These are phyloP conservation scores for Corynespora cassiicola DNA, from an alignment of 2,329 filamentous ascomycete species.

Conservation along the genomic window DNA sequence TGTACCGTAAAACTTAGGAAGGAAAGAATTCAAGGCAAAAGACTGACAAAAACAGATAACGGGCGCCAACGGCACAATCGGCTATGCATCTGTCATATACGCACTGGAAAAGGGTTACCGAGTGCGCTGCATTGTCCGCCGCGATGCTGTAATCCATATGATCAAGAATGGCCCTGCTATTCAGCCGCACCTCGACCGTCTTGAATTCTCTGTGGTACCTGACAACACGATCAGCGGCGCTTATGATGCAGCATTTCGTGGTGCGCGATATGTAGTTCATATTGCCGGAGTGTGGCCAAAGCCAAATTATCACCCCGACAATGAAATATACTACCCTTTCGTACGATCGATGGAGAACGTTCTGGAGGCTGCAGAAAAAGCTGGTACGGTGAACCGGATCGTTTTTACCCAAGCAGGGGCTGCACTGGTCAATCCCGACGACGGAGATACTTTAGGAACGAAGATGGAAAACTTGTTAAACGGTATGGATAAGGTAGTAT, in stretches of 20 bases:
- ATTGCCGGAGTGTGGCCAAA: conserved; percentile 43
- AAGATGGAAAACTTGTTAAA: conserved; percentile 31
- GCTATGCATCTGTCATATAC: conserved; percentile 35
- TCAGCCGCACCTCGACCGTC: conserved; percentile 21
- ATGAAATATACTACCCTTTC: conserved; percentile 40
- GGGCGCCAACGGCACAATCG: conserved; percentile 43
- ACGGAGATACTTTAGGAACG: conserved; percentile 38
- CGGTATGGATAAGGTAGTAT: conserved; percentile 14
- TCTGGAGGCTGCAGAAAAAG: conserved; percentile 30
- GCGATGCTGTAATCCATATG: conserved; percentile 27
- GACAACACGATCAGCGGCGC: conserved; percentile 34
- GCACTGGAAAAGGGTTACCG: conserved; percentile 34
- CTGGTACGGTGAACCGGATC: conserved; percentile 30
- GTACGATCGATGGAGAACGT: conserved; percentile 39
- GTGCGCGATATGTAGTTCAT: conserved; percentile 34
- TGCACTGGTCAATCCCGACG: conserved; percentile 36
- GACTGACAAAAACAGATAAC: conserved; percentile 31
- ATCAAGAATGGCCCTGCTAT: conserved; percentile 35
- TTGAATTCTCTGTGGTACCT: conserved; percentile 34
- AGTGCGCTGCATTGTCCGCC: conserved; percentile 41
- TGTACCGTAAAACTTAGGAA: conserved; percentile 12
- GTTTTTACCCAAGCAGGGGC: conserved; percentile 44
- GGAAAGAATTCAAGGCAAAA: conserved; percentile 6
- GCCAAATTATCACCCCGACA: conserved; percentile 38
- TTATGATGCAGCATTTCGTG: conserved; percentile 34